Conservation (phyloP, 2,329 filamentous ascomycete species). For the Scytalidium lignicola region DNA sequence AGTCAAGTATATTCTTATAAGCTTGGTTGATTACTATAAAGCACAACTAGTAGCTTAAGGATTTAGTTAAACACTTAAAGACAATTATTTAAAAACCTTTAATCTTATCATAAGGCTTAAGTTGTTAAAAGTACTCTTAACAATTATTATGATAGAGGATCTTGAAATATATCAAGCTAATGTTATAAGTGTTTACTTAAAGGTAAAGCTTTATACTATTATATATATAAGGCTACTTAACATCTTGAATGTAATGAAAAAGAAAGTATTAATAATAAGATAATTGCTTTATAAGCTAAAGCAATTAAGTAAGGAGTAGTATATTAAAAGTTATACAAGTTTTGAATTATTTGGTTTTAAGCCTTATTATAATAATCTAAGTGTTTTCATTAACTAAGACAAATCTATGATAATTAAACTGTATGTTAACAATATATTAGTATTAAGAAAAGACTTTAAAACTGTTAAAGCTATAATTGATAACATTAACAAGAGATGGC, state of each 20-base stretch:
- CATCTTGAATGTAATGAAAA: neutral
- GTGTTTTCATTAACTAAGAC: neutral
- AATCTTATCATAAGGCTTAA: neutral
- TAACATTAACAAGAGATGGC: neutral
- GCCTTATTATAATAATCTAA: neutral
- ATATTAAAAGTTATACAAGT: neutral
- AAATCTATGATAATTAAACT: slow-evolving; percentile 1
- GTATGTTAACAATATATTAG: slow-evolving; percentile 5
- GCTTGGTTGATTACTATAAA: neutral
- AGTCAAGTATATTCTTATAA: slow-evolving; percentile 4
- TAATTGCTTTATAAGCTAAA: too few species aligned
- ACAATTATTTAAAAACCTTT: neutral
- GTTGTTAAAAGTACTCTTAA: neutral
- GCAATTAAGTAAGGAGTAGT: neutral
- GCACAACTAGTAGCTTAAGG: neutral
- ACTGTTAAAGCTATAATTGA: neutral
- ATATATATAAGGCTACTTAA: neutral
- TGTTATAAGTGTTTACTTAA: neutral
- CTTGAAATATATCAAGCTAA: neutral
- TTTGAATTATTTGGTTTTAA: neutral
- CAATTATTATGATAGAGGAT: neutral
- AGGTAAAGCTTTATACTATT: neutral
- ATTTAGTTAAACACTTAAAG: neutral
- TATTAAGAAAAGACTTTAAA: neutral
- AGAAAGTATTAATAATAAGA: neutral